Evolutionary conservation across 768 basidiomycete genomes (phyloP).

Genomic region (Phylloporus sp.): DNA sequence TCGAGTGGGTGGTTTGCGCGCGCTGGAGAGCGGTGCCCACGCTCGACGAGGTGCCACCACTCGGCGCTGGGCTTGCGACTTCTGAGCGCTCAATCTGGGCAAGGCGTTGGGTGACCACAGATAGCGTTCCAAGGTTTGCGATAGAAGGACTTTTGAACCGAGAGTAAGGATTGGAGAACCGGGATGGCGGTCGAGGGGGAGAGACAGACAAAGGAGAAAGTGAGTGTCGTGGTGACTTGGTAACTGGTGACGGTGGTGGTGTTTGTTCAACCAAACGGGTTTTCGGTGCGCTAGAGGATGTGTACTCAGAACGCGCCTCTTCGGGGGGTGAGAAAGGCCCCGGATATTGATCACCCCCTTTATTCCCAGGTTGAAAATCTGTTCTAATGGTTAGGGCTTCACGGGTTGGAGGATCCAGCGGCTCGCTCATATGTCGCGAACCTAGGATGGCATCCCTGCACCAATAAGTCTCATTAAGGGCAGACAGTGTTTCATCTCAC

Average conservation of each 20-base stretch:
- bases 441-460: slow-evolving; percentile 58
- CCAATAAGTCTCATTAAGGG: not conserved
- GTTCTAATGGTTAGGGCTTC: slow-evolving; percentile 17
- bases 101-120: slow-evolving; percentile 64
- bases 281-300: slow-evolving; percentile 22
- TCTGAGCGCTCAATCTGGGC: slow-evolving; percentile 49
- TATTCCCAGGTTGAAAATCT: slow-evolving; percentile 1
- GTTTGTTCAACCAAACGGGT: slow-evolving; percentile 2
- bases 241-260: slow-evolving; percentile 24
- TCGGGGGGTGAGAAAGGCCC: slow-evolving; percentile 12
- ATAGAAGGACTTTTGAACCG: slow-evolving; percentile 55
- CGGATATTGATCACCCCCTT: not conserved
- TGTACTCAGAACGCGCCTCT: slow-evolving; percentile 25
- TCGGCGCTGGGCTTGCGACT: slow-evolving; percentile 16
- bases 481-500: slow-evolving; percentile 34
- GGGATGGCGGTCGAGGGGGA: slow-evolving; percentile 25
- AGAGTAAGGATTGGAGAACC: slow-evolving; percentile 21
- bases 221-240: slow-evolving; percentile 22
- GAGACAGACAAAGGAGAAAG: slow-evolving; percentile 14
- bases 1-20: slow-evolving; percentile 17
- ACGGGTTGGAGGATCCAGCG: not conserved
- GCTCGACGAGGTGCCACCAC: slow-evolving; percentile 20
- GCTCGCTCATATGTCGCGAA: slow-evolving; percentile 24
- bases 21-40: slow-evolving; percentile 22
- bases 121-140: slow-evolving; percentile 53